Evolutionary conservation across 2,329 filamentous ascomycete genomes (phyloP), one percentile per base, ranked within the genome.

Genomic region (Trichocomaceae sp.): DNA sequence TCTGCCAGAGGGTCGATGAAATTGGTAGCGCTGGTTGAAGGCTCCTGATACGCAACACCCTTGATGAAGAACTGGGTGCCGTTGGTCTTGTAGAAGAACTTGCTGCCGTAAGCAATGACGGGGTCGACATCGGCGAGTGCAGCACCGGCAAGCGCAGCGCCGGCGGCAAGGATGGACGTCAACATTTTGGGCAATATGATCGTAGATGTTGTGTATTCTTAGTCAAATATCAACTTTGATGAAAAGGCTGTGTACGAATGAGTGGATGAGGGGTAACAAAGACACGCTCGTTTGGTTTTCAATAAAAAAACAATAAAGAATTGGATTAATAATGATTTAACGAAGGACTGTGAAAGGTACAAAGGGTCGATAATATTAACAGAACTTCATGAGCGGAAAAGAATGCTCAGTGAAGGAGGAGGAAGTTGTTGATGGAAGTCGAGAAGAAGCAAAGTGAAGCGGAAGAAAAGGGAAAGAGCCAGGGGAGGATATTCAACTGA

Each of bases 1-100:
- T 95, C 83, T 62, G 89, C 80, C 41, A 99, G 83, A 56, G 93
- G 92, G 69, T 99, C 93, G 60, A 78, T 81, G 78, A 91, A 97
- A 59, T 78, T 78, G 54, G 42, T 15, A n/a, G 17, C 1, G 47
- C 42, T 52, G 33, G 37, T 68, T 67, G 47, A 3, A 70, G 64
- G 72, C 77, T 69, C 84, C 79, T 99, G 93, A 77, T 99, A 99
- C 62, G 93, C 93, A 64, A 99, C 80, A 76, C 93, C 93, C 73
- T 87, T 89, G 73, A 97, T 89, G 79, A 84, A 95, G 75, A 88
- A 88, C 75, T 88, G 82, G 22, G 83, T 86, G 64, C 85, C 85
- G 71, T 86, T 87, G 71, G 85, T 87, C 72, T 88, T 81, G 79
- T 87, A 91, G 80, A 95, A 96, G 80, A 96, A 92, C 75, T 93